Evolutionary conservation across 2,329 filamentous ascomycete genomes (phyloP), one percentile per base, ranked within the genome.

Genomic region (Ascosphaera acerosa): DNA sequence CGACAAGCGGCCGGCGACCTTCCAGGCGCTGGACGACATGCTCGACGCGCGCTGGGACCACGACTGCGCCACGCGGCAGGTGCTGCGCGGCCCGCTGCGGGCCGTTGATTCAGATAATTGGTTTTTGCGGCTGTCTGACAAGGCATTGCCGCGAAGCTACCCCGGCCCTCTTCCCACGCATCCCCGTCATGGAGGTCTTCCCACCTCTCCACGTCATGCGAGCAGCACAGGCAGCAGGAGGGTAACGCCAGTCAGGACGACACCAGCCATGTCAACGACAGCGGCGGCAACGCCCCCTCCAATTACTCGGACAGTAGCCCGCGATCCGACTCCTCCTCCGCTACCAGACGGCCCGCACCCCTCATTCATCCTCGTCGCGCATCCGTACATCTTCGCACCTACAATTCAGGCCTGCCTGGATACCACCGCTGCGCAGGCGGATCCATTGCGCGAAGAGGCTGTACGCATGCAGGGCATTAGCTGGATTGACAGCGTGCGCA

Each of bases 401-500:
- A 70, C 69, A 41, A 66, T 94, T 34, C 71, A 80, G 37, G 66
- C 68, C 44, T 70, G 71, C 48, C 63, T 90, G 35, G 61, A 63
- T 28, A 64, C 66, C 14, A 69, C 72, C 37, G 69, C 70, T 23
- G 68, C 73, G 43, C n/a, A n/a, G n/a, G n/a, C n/a, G n/a, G 75
- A 77, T 44, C 70, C 76, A 32, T 68, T 75, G 22, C 70, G 76
- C 34, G 82, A 94, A 49, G 77, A 84, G 44, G 68, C 57, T 37
- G 69, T 78, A 39, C 70, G 84, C 32, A 55, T 94, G 28, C 78
- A 87, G 44, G 87, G 84, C 12, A 73, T 92, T 6, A 67, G 78
- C 35, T 75, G 84, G 61, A 84, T 97, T 37, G 78, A 92, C 45
- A 76, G 70, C 37, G 75, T 90, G 26, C 66, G 84, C 30, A 69